Evolutionary conservation across 768 basidiomycete species (phyloP), one percentile per base, ranked within the genome.

Genomic region (Glaciozyma martinii): DNA sequence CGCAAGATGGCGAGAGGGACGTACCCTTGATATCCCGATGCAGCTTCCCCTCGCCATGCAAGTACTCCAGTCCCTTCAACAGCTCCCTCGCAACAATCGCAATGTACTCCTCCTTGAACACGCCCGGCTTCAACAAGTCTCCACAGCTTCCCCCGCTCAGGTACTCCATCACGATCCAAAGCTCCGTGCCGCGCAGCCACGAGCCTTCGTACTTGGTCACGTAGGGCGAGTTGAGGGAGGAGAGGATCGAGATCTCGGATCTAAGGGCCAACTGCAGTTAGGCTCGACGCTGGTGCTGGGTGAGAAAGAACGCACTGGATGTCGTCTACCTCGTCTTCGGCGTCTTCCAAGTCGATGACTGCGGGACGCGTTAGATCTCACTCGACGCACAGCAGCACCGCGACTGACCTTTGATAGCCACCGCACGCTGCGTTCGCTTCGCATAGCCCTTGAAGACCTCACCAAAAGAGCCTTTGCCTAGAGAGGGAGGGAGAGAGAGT

Each of bases 371-470:
- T 37, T 3, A 40, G 54, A 30, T 4, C n/a, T 5, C 27, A 7
- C 25, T 16, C 23, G 8, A 21, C 58, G 30, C 29, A 10, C 30
- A 32, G 43, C 46, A 9, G 55, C 23, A 19, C 19, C 15, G 5
- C 0, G 16, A 25, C 53, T 32, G 43, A 73, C 72, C 85, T 93
- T 70, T 99, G 81, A 99, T 98, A 53, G 95, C 95, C 30, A 99
- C 95, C 1, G 94, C 92, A 80, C 87, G 88, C 77, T 92, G 89
- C 30, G 93, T 95, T 65, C 90, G 83, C 76, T 90, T 90, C 79
- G 98, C 93, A 74, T 89, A 97, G 63, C 93, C 95, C 79, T 97
- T 97, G 80, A 89, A 97, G n/a, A 98, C 93, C 78, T 97, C 95
- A 74, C 94, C 95, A 74, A 99, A 98, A 8, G 93, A 97, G 40